phyloP scores from a whole-genome alignment of 2,329 filamentous ascomycete species.

The Lecanicillium sp. region DNA sequence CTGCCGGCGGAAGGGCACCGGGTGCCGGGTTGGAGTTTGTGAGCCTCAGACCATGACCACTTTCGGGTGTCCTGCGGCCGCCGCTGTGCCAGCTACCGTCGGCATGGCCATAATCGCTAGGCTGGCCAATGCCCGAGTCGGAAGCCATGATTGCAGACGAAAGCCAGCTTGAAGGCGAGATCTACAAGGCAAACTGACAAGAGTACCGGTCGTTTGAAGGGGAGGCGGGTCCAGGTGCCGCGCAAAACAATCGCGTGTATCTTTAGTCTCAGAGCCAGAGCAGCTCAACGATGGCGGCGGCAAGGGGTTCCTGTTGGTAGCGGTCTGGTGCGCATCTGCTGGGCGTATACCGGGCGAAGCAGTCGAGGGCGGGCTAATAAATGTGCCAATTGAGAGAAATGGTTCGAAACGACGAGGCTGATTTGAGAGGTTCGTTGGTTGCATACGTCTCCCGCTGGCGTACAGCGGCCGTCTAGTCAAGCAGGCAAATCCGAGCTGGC shows the following conservation, averaged over 20 bases:
- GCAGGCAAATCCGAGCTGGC: no score
- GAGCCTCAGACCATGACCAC: conserved; percentile 22
- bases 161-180: conserved; percentile 6
- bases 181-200: neutral
- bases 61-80: conserved; percentile 27
- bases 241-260: neutral
- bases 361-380: conserved; percentile 3
- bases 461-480: no score
- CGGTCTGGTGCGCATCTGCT: conserved; percentile 11
- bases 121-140: conserved; percentile 35
- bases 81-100: conserved; percentile 28
- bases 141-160: conserved; percentile 31
- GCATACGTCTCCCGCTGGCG: no score
- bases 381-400: conserved; percentile 5
- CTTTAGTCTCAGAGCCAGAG: conserved; percentile 4
- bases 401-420: neutral
- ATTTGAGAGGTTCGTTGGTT: no score
- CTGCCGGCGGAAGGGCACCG: conserved; percentile 16
- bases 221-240: conserved; percentile 1
- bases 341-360: conserved; percentile 1
- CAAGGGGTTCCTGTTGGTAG: conserved; percentile 6
- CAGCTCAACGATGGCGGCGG: conserved; percentile 6
- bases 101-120: conserved; percentile 27
- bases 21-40: conserved; percentile 25
- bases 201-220: neutral